phyloP scores from a whole-genome alignment of 257 asterid genomes.

The Perilla frutescens region DNA sequence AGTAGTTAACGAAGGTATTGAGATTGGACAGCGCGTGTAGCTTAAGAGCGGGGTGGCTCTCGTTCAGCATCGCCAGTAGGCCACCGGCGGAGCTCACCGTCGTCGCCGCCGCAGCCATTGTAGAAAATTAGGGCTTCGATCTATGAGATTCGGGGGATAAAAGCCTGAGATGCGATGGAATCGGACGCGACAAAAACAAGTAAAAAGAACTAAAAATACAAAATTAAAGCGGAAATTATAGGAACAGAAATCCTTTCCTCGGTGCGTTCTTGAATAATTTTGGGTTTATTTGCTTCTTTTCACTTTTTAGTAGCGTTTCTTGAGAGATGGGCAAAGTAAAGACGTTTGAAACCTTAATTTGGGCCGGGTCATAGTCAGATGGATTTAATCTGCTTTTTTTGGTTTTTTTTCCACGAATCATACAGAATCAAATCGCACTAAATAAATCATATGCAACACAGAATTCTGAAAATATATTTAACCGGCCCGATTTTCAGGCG shows the following conservation, averaged over 20 bases:
- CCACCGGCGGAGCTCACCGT: slow-evolving; percentile 94
- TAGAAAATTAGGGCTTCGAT: slow-evolving; percentile 37
- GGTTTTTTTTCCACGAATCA: no score
- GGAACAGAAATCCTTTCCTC: not conserved
- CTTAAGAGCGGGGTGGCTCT: slow-evolving; percentile 74
- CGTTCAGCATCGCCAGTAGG: slow-evolving; percentile 91
- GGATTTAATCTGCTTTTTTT: no score
- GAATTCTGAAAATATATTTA: no score
- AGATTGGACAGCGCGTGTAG: slow-evolving; percentile 88
- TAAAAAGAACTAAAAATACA: not conserved
- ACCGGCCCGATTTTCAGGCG: no score
- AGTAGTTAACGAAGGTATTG: slow-evolving; percentile 74
- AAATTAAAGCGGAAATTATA: not conserved
- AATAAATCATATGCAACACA: no score
- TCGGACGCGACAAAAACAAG: not conserved
- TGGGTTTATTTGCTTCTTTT: not conserved
- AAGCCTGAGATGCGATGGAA: slow-evolving; percentile 12
- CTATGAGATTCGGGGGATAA: slow-evolving; percentile 26
- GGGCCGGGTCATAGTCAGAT: no score
- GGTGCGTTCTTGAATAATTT: not conserved
- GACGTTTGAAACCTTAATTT: not conserved
- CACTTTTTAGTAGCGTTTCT: not conserved
- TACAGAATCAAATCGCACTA: no score
- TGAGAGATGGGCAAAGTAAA: slow-evolving; percentile 12
- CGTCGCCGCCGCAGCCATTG: slow-evolving; percentile 68